A percentile compares a stretch with the other conserved stretches of the same genome.
phyloP scores from a whole-genome alignment of 2,329 filamentous ascomycete species.

The Aaosphaeria pasadenensis region DNA sequence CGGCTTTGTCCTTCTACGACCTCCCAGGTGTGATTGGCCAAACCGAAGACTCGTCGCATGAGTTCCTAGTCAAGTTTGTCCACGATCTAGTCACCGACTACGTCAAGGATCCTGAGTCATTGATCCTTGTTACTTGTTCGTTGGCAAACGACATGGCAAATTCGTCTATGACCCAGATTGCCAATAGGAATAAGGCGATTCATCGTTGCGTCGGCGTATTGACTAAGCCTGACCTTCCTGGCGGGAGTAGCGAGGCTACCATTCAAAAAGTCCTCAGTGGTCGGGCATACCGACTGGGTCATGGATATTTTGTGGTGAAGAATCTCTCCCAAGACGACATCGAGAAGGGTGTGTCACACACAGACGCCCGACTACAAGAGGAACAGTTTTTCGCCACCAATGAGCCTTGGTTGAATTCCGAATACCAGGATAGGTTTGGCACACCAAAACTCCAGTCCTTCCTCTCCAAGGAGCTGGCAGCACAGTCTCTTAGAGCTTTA shows the following conservation, averaged over 20 bases:
- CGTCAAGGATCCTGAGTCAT: constrained; percentile 64
- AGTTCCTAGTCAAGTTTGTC: constrained; percentile 66
- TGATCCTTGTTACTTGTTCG: constrained; percentile 73
- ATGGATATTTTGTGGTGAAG: constrained; percentile 78
- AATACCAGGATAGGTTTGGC: constrained; percentile 52
- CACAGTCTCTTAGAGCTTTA: constrained; percentile 39
- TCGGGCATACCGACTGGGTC: constrained; percentile 59
- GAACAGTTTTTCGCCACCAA: constrained; percentile 46
- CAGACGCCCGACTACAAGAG: constrained; percentile 49
- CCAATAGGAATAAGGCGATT: constrained; percentile 32
- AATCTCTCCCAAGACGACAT: constrained; percentile 57
- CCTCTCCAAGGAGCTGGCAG: constrained; percentile 49
- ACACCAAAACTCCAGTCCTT: constrained; percentile 49
- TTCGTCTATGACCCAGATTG: constrained; percentile 65
- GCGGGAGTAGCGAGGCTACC: constrained; percentile 46
- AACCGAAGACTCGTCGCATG: constrained; percentile 46
- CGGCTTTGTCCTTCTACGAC: constrained; percentile 79
- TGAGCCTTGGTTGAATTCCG: constrained; percentile 45
- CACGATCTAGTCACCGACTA: constrained; percentile 69
- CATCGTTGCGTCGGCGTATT: constrained; percentile 59
- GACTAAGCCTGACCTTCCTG: constrained; percentile 76
- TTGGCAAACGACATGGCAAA: constrained; percentile 79
- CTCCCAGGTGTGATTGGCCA: constrained; percentile 79
- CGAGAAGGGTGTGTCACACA: constrained; percentile 42
- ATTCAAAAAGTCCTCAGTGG: constrained; percentile 65